Evolutionary conservation across 2,329 filamentous ascomycete genomes (phyloP), one percentile per base, ranked within the genome.

Genomic region (Cryphonectria parasitica): DNA sequence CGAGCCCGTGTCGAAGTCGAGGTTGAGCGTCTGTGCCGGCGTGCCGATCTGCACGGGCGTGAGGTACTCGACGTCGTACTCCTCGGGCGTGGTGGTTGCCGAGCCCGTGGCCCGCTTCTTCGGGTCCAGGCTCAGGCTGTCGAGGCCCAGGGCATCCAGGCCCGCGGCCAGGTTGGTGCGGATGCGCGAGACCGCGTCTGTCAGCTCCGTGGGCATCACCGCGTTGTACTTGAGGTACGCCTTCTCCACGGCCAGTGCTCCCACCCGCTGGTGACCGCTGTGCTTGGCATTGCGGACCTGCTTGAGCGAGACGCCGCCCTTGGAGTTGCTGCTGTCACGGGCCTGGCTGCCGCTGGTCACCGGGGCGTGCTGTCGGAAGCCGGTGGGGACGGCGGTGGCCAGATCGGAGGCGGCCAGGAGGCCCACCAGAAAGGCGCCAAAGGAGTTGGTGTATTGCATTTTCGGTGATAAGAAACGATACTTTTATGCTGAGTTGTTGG

Each of bases 1-100:
- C 66, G 88, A 90, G 36, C 90, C 90, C 52, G 90, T 92, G 75
- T 92, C 90, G 74, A 92, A 88, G 78, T 91, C 87, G 74, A 92
- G 81, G 74, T 87, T 86, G 75, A 92, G 75, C 8, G 83, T 88
- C 74, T 87, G 86, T 10, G 79, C 76, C 34, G 79, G 80, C 1
- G 74, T 83, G 69, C 90, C 90, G 75, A 92, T 83, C 31, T 83
- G 85, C 68, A 92, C 89, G 0, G 89, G 88, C 45, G 83, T 84
- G 62, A 88, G 79, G 72, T 88, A 80, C 75, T 65, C 83, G 77
- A 25, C 81, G 11, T 77, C 71, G n/a, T 78, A 78, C 34, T 75
- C 71, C 34, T 81, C 74, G 71, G 17, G 80, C 77, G 61, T 70
- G 0, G 74, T 73, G 41, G 76, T 75, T 1, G 73, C 71, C 2